These are phyloP conservation scores for Capronia americana DNA, from an alignment of 2,329 filamentous ascomycete species.

Conservation along the genomic window DNA sequence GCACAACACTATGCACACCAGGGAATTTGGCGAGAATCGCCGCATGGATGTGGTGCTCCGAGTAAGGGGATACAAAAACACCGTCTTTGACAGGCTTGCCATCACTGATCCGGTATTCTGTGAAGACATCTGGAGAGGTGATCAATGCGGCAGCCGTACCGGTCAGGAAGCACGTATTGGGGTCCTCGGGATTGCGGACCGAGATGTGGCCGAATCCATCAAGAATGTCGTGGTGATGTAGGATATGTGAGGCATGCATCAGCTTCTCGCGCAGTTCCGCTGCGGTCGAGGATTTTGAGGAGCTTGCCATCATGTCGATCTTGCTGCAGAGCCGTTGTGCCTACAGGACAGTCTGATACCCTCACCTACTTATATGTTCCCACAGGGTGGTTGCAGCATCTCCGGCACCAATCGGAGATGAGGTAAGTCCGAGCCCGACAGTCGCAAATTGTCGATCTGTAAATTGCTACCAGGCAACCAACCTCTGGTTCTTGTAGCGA, in stretches of 20 bases:
- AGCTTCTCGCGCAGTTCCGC: conserved; percentile 6
- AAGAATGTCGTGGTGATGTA: conserved; percentile 2
- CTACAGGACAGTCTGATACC: neutral
- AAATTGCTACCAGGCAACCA: neutral
- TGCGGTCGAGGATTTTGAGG: neutral
- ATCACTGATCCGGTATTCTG: conserved; percentile 1
- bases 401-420: conserved; percentile 7
- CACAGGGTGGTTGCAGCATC: neutral
- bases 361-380: too few species aligned
- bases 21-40: conserved; percentile 9
- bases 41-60: conserved; percentile 11
- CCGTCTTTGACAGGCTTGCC: conserved; percentile 2
- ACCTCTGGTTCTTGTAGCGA: neutral
- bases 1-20: conserved; percentile 1
- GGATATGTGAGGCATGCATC: conserved; percentile 12
- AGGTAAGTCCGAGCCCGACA: neutral
- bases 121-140: conserved; percentile 1
- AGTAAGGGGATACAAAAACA: conserved; percentile 2
- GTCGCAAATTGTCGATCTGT: neutral
- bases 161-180: conserved; percentile 5
- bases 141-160: conserved; percentile 11
- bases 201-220: conserved; percentile 15
- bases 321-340: neutral
- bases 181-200: conserved; percentile 7
- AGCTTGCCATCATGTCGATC: neutral